phyloP scores from a whole-genome alignment of 2,329 filamentous ascomycete genomes.

The Trichoderma harzianum region DNA sequence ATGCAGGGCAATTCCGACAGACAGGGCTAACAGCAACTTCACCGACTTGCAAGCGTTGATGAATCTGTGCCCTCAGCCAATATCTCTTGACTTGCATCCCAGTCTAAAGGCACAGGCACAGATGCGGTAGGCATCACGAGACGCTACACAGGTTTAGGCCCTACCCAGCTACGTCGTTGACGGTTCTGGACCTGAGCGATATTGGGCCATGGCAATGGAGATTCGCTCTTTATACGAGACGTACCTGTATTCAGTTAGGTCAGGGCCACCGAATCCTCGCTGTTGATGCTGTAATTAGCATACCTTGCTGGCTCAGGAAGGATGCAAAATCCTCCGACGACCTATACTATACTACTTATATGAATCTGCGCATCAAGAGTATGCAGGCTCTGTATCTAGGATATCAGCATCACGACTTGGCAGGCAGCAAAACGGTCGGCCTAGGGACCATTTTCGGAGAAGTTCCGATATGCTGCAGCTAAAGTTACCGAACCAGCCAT shows the following conservation, averaged over 20 bases:
- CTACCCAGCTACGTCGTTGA: neutral
- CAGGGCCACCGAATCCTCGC: neutral
- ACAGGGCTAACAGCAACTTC: conserved; percentile 7
- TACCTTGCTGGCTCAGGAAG: neutral
- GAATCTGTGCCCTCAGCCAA: neutral
- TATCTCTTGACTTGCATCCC: neutral
- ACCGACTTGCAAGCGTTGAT: neutral
- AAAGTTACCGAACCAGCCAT: neutral
- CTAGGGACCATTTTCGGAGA: neutral
- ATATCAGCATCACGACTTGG: neutral
- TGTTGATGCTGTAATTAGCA: neutral
- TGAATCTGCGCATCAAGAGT: neutral
- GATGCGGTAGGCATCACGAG: neutral
- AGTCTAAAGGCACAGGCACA: neutral
- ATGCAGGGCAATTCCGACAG: neutral
- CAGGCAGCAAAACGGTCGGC: neutral
- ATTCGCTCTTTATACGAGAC: neutral
- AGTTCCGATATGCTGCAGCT: conserved; percentile 3
- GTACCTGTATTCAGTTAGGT: neutral
- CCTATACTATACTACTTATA: neutral
- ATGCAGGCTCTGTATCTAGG: neutral
- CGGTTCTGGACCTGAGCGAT: neutral
- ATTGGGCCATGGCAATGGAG: neutral
- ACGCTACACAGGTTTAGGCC: neutral
- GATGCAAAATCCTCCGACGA: neutral